Evolutionary conservation across 2,329 filamentous ascomycete genomes (phyloP).

Genomic region (Calonectria naviculata): DNA sequence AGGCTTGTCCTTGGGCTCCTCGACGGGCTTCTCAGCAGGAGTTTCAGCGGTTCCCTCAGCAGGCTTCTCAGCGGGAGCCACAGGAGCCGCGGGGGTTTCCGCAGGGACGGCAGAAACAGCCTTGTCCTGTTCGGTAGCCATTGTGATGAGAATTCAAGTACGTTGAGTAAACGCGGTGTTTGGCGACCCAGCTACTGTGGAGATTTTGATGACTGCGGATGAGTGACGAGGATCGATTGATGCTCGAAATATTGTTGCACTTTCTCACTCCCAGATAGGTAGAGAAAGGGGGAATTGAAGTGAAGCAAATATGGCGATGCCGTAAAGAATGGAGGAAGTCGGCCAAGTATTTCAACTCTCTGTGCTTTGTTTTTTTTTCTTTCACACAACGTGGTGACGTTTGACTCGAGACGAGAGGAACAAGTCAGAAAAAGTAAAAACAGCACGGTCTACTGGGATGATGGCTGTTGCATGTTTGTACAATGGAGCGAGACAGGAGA

Average conservation of each 20-base stretch:
- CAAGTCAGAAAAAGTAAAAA: constrained; percentile 9
- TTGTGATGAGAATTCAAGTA: constrained; percentile 21
- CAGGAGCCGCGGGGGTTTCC: constrained; percentile 16
- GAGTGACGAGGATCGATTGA: neutral
- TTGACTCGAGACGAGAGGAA: constrained; percentile 17
- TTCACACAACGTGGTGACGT: neutral
- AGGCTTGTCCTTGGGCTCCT: neutral
- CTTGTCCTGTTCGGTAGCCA: constrained; percentile 45
- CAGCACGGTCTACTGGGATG: constrained; percentile 3
- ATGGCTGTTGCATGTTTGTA: constrained; percentile 16
- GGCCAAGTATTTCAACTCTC: neutral
- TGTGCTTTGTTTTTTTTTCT: neutral
- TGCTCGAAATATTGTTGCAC: neutral
- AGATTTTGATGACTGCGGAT: constrained; percentile 9
- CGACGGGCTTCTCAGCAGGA: neutral
- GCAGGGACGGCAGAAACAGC: constrained; percentile 23
- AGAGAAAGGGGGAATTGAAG: neutral
- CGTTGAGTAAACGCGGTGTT: neutral
- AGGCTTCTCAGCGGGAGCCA: constrained; percentile 23
- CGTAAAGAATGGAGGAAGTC: neutral
- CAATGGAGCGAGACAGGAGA: constrained; percentile 15
- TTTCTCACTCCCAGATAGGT: neutral
- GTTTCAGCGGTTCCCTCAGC: neutral
- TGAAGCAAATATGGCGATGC: neutral
- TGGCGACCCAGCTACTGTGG: neutral